A percentile compares a stretch with the other conserved stretches of the same genome.
Conservation (phyloP, 2,329 filamentous ascomycete genomes). For the Chrysoporthe austroafricana region DNA sequence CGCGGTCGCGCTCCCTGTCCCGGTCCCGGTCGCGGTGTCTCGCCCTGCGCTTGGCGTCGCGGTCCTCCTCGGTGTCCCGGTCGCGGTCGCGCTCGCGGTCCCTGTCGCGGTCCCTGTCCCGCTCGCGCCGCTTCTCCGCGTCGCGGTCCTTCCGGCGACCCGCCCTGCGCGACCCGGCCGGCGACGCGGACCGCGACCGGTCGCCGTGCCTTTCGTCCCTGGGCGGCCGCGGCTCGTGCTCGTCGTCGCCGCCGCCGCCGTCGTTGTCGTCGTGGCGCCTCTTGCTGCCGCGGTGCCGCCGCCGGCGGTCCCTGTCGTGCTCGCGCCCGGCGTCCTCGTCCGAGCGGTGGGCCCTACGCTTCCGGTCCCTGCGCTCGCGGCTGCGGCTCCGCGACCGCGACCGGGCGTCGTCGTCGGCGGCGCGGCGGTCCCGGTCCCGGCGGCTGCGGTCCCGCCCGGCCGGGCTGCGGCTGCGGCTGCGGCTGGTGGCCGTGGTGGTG, state of each 20-base stretch:
- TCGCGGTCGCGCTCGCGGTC: slow-evolving; percentile 33
- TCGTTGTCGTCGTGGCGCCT: slow-evolving; percentile 27
- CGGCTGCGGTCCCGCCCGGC: slow-evolving; percentile 26
- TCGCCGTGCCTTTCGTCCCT: slow-evolving; percentile 29
- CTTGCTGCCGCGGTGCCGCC: slow-evolving; percentile 28
- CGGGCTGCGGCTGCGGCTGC: slow-evolving; percentile 33
- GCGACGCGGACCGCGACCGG: slow-evolving; percentile 30
- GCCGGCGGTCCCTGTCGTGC: slow-evolving; percentile 26
- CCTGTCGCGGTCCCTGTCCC: slow-evolving; percentile 35
- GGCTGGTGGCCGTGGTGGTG: slow-evolving; percentile 30
- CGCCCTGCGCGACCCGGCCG: slow-evolving; percentile 29
- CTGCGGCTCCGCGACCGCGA: slow-evolving; percentile 23
- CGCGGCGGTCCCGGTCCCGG: slow-evolving; percentile 19
- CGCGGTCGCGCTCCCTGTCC: slow-evolving; percentile 39
- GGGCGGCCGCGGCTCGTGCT: slow-evolving; percentile 23
- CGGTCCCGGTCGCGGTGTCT: slow-evolving; percentile 26
- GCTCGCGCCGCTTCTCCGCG: slow-evolving; percentile 30
- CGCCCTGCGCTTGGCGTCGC: slow-evolving; percentile 14
- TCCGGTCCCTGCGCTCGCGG: slow-evolving; percentile 28
- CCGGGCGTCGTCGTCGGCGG: slow-evolving; percentile 4
- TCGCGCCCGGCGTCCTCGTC: slow-evolving; percentile 27
- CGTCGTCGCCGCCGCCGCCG: slow-evolving; percentile 21
- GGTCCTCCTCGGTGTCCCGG: slow-evolving; percentile 23
- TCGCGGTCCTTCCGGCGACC: slow-evolving; percentile 32
- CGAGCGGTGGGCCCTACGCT: slow-evolving; percentile 27